These are phyloP conservation scores for Penicillium janthinellum DNA, from an alignment of 2,329 filamentous ascomycete species.

Conservation along the genomic window DNA sequence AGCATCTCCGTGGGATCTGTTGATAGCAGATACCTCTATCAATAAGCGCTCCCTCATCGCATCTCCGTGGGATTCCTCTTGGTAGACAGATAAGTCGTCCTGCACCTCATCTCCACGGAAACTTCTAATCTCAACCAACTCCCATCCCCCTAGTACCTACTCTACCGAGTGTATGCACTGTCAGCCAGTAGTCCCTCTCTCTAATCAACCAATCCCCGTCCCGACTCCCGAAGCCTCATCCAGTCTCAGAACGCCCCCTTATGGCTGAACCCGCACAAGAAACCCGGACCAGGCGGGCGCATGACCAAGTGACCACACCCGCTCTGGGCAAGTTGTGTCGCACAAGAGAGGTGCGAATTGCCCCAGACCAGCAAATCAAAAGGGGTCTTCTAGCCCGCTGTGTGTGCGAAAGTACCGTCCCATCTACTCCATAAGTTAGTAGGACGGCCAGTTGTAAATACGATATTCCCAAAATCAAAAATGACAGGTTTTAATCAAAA, in stretches of 20 bases:
- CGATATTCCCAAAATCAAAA: no score
- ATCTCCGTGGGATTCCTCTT: no score
- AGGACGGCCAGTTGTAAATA: no score
- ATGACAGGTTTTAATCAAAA: neutral
- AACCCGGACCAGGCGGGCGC: neutral
- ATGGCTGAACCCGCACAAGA: no score
- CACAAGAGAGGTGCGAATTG: neutral
- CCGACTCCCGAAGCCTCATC: neutral
- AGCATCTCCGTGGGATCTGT: no score
- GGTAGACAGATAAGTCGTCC: no score
- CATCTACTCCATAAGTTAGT: no score
- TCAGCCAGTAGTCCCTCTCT: neutral
- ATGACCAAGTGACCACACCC: neutral
- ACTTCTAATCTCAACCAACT: neutral
- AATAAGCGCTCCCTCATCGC: no score
- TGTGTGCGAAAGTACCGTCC: no score
- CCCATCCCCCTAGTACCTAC: no score
- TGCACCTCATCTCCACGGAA: neutral
- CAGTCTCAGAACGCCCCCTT: no score
- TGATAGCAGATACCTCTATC: no score
- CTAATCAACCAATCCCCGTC: neutral
- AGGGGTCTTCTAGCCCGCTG: neutral
- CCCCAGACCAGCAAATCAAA: neutral
- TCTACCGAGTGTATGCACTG: neutral
- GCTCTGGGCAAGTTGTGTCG: slow-evolving; percentile 4